phyloP scores from a whole-genome alignment of 805 yeast species.

The Lachancea mirantina region DNA sequence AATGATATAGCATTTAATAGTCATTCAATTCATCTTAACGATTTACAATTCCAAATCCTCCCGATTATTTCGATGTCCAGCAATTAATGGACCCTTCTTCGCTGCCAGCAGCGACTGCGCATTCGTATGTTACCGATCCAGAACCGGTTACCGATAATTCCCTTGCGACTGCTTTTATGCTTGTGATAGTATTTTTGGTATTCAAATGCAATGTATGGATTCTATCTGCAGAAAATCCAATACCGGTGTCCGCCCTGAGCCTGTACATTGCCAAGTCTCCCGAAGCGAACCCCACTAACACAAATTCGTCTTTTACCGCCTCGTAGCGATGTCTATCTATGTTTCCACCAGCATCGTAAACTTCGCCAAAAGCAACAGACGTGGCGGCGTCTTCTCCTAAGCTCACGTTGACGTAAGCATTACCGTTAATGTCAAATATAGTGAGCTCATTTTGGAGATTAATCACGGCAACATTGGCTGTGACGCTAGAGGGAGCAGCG shows the following conservation, averaged over 20 bases:
- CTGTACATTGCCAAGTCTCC: too few relatives aligned
- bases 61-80: too few relatives aligned
- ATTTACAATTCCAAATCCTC: too few relatives aligned
- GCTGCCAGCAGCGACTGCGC: slow-evolving; percentile 49
- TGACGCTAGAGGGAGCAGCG: slow-evolving; percentile 44
- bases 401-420: slow-evolving; percentile 26
- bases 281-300: slow-evolving; percentile 33
- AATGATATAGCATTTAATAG: too few relatives aligned
- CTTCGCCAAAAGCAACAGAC: slow-evolving; percentile 22
- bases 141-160: too few relatives aligned
- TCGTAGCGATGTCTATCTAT: slow-evolving; percentile 34
- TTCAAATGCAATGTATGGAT: too few relatives aligned
- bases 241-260: too few relatives aligned
- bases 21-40: too few relatives aligned
- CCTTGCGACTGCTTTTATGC: too few relatives aligned
- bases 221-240: too few relatives aligned
- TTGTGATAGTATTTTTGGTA: too few relatives aligned
- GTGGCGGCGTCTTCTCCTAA: slow-evolving; percentile 23
- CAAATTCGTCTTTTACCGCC: slow-evolving; percentile 31
- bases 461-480: slow-evolving; percentile 45
- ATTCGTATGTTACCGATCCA: too few relatives aligned
- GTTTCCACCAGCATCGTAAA: slow-evolving; percentile 10
- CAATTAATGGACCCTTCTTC: slow-evolving; percentile 41
- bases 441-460: slow-evolving; percentile 9
- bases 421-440: slow-evolving; percentile 51